Conservation (phyloP, 2,329 filamentous ascomycete genomes). For the Zasmidium cellare region DNA sequence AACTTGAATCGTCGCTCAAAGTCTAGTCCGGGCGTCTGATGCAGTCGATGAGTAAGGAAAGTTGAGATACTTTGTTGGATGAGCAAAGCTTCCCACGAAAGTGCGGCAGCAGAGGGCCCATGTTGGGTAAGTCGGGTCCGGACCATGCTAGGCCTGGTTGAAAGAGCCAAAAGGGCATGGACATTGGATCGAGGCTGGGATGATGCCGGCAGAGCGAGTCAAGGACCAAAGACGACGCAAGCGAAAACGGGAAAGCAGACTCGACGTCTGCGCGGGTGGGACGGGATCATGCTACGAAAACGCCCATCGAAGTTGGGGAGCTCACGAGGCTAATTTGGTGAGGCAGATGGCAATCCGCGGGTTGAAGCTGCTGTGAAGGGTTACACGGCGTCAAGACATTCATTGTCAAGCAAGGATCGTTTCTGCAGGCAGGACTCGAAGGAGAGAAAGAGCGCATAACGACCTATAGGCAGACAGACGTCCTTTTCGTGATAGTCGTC, state of each 20-base stretch:
- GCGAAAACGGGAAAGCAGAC: not conserved
- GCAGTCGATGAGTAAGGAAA: slow-evolving; percentile 1
- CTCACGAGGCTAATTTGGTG: not conserved
- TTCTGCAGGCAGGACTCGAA: not conserved
- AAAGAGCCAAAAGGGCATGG: not conserved
- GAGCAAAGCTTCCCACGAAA: not conserved
- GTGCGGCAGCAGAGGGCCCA: not conserved
- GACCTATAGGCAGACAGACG: not conserved
- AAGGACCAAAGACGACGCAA: not conserved
- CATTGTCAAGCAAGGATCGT: slow-evolving; percentile 8
- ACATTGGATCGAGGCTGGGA: not conserved
- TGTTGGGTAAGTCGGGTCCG: not conserved
- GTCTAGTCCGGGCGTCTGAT: not conserved
- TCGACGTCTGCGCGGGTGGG: not conserved
- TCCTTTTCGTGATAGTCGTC: not conserved
- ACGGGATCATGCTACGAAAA: slow-evolving; percentile 3
- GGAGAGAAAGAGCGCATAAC: not conserved
- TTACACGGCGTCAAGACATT: slow-evolving; percentile 5
- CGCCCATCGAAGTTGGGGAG: not conserved
- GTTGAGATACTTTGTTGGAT: not conserved
- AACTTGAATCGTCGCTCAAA: not conserved
- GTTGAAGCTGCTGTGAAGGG: not conserved
- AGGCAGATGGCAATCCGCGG: not conserved
- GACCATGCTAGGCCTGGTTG: not conserved
- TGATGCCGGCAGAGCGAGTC: slow-evolving; percentile 5